These are phyloP conservation scores for Davidsoniella virescens DNA, from an alignment of 2,329 filamentous ascomycete species.

Conservation along the genomic window DNA sequence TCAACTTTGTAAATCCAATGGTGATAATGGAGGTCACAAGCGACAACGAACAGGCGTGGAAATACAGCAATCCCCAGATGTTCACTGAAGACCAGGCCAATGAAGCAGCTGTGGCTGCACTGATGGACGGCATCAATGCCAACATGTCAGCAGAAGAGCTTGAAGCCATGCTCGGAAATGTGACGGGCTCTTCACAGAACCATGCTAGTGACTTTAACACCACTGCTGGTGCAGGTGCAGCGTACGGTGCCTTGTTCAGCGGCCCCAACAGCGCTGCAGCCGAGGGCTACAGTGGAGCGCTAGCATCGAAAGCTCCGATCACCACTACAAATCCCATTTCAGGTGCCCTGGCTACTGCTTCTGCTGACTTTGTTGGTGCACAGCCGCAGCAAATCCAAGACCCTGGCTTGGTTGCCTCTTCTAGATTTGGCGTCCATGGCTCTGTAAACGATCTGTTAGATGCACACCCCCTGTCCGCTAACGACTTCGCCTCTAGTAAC, in stretches of 20 bases:
- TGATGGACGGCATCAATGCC: background rate
- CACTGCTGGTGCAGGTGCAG: background rate
- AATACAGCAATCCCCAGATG: constrained; percentile 5
- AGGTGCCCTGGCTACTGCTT: background rate
- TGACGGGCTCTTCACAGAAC: too few relatives aligned
- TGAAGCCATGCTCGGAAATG: too few relatives aligned
- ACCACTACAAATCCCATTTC: background rate
- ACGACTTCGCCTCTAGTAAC: background rate
- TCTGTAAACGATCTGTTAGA: background rate
- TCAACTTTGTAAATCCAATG: constrained; percentile 30
- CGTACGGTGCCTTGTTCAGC: background rate
- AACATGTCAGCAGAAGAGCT: background rate
- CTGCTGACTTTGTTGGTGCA: background rate
- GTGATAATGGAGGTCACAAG: constrained; percentile 33
- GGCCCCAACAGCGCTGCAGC: constrained; percentile 1
- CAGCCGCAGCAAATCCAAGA: background rate
- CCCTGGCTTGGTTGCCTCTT: too few relatives aligned
- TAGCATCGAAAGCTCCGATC: background rate
- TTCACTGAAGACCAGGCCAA: background rate
- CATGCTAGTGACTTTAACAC: background rate
- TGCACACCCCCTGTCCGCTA: constrained; percentile 2
- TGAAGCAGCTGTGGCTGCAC: background rate
- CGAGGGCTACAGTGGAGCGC: constrained; percentile 3
- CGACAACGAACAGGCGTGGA: constrained; percentile 19
- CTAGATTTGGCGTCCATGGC: background rate